Evolutionary conservation across 2,329 filamentous ascomycete species (phyloP).

Genomic region (Colletotrichum falcatum): DNA sequence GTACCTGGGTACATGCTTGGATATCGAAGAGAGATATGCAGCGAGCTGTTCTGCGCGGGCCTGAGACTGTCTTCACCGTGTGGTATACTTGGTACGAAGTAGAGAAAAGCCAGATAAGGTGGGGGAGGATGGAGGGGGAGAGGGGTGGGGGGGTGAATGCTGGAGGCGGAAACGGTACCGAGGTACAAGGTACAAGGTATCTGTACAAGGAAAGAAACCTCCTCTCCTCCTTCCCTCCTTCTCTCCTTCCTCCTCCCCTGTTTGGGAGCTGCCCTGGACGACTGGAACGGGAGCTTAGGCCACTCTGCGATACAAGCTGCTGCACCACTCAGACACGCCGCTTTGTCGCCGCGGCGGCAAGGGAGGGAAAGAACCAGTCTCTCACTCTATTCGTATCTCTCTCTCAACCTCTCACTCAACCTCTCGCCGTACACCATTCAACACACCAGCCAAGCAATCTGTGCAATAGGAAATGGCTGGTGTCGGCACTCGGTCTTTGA

Average conservation of each 20-base stretch:
- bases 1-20: conserved; percentile 32
- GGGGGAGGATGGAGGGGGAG: neutral
- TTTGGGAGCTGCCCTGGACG: conserved; percentile 20
- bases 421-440: neutral
- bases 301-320: conserved; percentile 24
- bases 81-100: neutral
- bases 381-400: neutral
- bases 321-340: conserved; percentile 36
- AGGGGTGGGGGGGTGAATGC: conserved; percentile 19
- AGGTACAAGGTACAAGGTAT: neutral
- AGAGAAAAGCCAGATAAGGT: neutral
- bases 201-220: neutral
- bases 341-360: conserved; percentile 29
- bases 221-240: neutral
- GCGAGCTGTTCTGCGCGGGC: conserved; percentile 14
- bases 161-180: conserved; percentile 1
- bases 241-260: neutral
- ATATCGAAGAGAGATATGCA: conserved; percentile 3
- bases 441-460: neutral
- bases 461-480: conserved; percentile 13
- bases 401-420: neutral
- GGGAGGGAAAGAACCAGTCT: neutral
- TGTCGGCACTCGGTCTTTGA: conserved; percentile 34
- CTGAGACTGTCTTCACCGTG: conserved; percentile 4
- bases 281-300: conserved; percentile 35